phyloP scores from a whole-genome alignment of 73 alveolate species.

The Paramecium caudatum region DNA sequence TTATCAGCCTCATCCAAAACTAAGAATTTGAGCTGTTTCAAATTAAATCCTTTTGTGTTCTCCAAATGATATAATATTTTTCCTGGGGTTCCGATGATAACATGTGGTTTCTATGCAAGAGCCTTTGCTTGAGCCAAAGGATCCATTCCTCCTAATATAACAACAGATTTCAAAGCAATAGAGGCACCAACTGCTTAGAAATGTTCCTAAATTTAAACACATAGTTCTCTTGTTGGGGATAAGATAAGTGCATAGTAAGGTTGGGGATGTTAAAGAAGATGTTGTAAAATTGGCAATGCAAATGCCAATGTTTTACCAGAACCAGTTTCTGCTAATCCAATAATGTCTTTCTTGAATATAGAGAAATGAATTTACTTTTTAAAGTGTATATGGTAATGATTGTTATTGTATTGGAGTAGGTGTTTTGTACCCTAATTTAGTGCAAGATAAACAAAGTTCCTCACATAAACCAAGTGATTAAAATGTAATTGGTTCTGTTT shows the following conservation, averaged over 20 bases:
- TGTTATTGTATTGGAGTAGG: constrained; percentile 95
- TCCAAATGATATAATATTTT: constrained; percentile 98
- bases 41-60: constrained; percentile 93
- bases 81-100: constrained; percentile 99
- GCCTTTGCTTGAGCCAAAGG: constrained; percentile 98
- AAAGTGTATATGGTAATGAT: constrained; percentile 91
- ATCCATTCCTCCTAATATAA: constrained; percentile 98
- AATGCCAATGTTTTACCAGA: constrained; percentile 97
- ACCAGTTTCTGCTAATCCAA: constrained; percentile 98
- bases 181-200: constrained; percentile 95
- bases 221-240: constrained; percentile 98
- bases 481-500: constrained; percentile 67
- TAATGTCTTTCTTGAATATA: constrained; percentile 84
- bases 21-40: constrained; percentile 87
- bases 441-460: constrained; percentile 91
- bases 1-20: constrained; percentile 98
- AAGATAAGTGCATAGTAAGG: constrained; percentile 92
- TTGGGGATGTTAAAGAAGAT: constrained; percentile 88
- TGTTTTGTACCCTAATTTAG: constrained; percentile 83
- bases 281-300: constrained; percentile 93
- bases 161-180: constrained; percentile 93
- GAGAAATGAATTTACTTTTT: constrained; percentile 57
- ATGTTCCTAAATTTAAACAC: constrained; percentile 93
- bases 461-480: constrained; percentile 93
- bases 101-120: constrained; percentile 98